phyloP scores from a whole-genome alignment of 2,329 filamentous ascomycete genomes.

The Microsporum canis region DNA sequence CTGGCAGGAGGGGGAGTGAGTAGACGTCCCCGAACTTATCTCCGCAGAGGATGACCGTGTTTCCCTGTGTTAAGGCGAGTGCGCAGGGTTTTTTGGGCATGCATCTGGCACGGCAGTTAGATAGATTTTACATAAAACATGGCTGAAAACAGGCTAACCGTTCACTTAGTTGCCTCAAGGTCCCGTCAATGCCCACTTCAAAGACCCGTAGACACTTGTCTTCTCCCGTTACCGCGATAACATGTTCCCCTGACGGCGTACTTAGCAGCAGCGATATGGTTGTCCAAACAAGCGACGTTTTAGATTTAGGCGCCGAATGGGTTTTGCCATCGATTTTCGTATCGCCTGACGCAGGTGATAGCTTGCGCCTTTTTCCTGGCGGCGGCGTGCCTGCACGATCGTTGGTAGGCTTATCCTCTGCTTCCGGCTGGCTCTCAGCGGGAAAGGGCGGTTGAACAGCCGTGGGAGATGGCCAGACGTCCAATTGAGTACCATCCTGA shows the following conservation, averaged over 20 bases:
- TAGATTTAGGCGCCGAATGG: conserved; percentile 8
- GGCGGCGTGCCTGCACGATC: conserved; percentile 23
- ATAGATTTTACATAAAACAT: conserved; percentile 18
- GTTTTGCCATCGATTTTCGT: conserved; percentile 16
- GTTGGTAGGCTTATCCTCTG: background rate
- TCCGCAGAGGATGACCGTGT: conserved; percentile 62
- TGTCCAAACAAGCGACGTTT: conserved; percentile 25
- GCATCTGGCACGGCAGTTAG: conserved; percentile 37
- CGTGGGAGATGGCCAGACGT: conserved; percentile 43
- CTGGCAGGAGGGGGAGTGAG: conserved; percentile 58
- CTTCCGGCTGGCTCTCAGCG: background rate
- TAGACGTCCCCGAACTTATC: conserved; percentile 99
- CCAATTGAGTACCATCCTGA: conserved; percentile 46
- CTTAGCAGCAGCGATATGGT: conserved; percentile 58
- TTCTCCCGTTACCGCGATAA: conserved; percentile 73
- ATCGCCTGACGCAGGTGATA: conserved; percentile 22
- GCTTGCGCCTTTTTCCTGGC: conserved; percentile 36
- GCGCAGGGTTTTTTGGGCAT: conserved; percentile 88
- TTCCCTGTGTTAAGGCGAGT: conserved; percentile 57
- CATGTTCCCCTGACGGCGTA: conserved; percentile 53
- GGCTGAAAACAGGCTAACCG: conserved; percentile 43
- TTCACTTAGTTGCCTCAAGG: conserved; percentile 56
- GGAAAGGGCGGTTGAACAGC: background rate
- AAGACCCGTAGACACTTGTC: conserved; percentile 88
- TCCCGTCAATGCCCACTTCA: conserved; percentile 50